Base-by-base conservation (phyloP, 148 eudicot genomes). In the Cornus controversa region DNA sequence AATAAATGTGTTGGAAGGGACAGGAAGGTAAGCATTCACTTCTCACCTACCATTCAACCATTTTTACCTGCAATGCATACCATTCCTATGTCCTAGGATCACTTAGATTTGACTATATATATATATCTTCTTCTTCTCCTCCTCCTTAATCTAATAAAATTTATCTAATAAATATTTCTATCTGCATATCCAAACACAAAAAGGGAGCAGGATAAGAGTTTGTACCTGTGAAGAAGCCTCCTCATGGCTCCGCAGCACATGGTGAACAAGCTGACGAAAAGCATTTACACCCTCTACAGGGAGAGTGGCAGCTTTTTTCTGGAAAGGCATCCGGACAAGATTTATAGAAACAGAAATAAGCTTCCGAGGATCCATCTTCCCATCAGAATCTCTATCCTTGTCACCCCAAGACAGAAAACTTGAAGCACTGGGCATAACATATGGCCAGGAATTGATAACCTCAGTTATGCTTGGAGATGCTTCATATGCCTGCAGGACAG, bases 221-320 rank as follows among this genome's bases (percentile, higher is more conserved):
- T 53, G 25, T 82, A 95, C 99, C 99, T 93, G 89, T 78, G 90
- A 82, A 70, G 97, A 90, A 72, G 83, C 85, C 78, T 93, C 99
- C 85, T 96, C 98, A 47, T 89, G 87, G 71, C 72, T 85, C 20
- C 89, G 90, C 65, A 96, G 93, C 78, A 86, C 93, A 22, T 82
- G 80, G 71, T 90, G 91, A 70, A 96, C 89, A 76, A 91, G 87
- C 81, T 88, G 92, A 79, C 95, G 86, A 71, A 90, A 84, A 40
- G 92, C 83, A 70, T 84, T 82, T 66, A 96, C 95, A 71, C 97
- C 98, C 84, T 96, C 97, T 37, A 93, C 97, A 28, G 99, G 97
- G 74, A 96, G 97, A 84, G 91, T 71, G 36, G 84, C 82, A 14
- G 90, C 85, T 87, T 91, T 96, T 75, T 87, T 90, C 85, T 92